Percentiles rank a stretch among this genome's conserved stretches.
Evolutionary conservation across 2,329 filamentous ascomycete genomes (phyloP).

Genomic region (Curvularia eragrostidis): DNA sequence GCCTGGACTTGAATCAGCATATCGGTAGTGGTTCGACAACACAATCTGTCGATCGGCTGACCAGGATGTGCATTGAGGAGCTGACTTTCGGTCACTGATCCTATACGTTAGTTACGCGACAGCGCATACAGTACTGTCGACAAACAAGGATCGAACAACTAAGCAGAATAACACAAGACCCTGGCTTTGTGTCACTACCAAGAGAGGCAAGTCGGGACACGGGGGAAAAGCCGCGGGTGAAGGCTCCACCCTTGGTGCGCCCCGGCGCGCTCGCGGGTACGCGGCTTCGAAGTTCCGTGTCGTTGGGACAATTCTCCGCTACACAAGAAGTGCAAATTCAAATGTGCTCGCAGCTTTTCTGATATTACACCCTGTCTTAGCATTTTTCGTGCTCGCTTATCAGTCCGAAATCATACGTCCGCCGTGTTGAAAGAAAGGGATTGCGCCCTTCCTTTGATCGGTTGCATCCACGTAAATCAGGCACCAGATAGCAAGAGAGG

Average conservation of each 20-base stretch:
- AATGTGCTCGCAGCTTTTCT: conserved; percentile 11
- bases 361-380: background rate
- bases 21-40: background rate
- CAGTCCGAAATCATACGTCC: background rate
- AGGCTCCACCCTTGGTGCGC: conserved; percentile 11
- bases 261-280: conserved; percentile 7
- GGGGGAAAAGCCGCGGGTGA: conserved; percentile 16
- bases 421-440: background rate
- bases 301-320: conserved; percentile 16
- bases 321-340: conserved; percentile 10
- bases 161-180: conserved; percentile 3
- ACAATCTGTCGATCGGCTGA: conserved; percentile 1
- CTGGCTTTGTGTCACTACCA: conserved; percentile 5
- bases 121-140: conserved; percentile 2
- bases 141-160: conserved; percentile 5
- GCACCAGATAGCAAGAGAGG: conserved; percentile 1
- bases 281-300: conserved; percentile 18
- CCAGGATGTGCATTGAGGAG: background rate
- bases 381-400: background rate
- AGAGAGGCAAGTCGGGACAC: conserved; percentile 20
- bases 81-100: background rate
- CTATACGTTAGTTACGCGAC: conserved; percentile 6
- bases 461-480: background rate
- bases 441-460: background rate
- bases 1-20: background rate